Conservation (phyloP, 2,329 filamentous ascomycete genomes). For the Verticillium dahliae region DNA sequence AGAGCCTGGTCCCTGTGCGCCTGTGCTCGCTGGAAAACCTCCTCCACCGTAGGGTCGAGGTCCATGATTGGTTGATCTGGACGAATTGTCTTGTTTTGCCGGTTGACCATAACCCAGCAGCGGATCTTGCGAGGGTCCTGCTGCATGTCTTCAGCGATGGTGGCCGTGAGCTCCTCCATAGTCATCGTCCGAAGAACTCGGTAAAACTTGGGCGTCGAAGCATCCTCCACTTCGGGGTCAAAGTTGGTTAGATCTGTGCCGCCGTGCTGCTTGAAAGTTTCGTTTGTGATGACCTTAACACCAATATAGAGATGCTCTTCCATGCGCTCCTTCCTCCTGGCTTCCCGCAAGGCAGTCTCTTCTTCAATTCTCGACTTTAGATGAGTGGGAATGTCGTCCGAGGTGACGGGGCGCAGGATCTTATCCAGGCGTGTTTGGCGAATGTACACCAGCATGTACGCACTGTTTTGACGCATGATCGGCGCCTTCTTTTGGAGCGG, state of each 20-base stretch:
- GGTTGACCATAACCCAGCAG: conserved; percentile 96
- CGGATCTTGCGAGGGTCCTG: conserved; percentile 66
- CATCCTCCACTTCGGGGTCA: conserved; percentile 54
- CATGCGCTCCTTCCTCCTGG: conserved; percentile 78
- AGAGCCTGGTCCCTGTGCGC: conserved; percentile 65
- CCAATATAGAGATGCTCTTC: conserved; percentile 91
- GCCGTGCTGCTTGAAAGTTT: conserved; percentile 73
- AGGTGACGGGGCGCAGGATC: conserved; percentile 69
- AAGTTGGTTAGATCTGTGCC: conserved; percentile 76
- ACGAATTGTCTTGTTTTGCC: conserved; percentile 92
- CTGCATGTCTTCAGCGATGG: conserved; percentile 63
- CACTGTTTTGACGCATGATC: conserved; percentile 67
- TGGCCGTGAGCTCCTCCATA: conserved; percentile 65
- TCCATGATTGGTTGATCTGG: conserved; percentile 85
- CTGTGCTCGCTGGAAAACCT: conserved; percentile 47
- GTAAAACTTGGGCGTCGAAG: conserved; percentile 65
- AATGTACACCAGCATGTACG: conserved; percentile 99
- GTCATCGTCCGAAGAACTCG: conserved; percentile 69
- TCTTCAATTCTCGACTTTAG: conserved; percentile 67
- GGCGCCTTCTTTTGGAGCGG: conserved; percentile 48
- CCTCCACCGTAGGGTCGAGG: conserved; percentile 68
- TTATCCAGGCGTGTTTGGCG: conserved; percentile 79
- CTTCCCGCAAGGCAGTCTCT: conserved; percentile 70
- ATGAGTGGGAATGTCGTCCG: conserved; percentile 74
- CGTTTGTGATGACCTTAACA: conserved; percentile 73